A percentile compares a stretch with the other conserved stretches of the same genome.
These are phyloP conservation scores for Botryosphaeria agaves DNA, from an alignment of 2,329 filamentous ascomycete species.

Conservation along the genomic window DNA sequence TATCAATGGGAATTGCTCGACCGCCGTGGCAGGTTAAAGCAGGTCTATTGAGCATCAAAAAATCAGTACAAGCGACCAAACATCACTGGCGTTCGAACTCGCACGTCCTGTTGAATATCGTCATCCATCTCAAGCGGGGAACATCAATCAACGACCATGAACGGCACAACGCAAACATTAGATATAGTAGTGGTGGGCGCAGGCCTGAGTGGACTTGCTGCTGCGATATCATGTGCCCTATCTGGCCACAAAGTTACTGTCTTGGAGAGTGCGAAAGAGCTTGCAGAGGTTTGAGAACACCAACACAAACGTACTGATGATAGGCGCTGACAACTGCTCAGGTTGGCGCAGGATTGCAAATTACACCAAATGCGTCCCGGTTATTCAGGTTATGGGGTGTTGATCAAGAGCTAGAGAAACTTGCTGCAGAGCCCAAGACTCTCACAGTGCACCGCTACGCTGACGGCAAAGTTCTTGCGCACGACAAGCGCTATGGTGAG, in stretches of 20 bases:
- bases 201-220: conserved; percentile 14
- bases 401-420: conserved; percentile 20
- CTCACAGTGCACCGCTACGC: conserved; percentile 37
- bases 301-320: not conserved
- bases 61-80: no score
- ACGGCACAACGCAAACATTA: conserved; percentile 2
- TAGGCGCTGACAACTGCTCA: conserved; percentile 7
- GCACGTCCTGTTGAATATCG: no score
- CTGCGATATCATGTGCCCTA: conserved; percentile 14
- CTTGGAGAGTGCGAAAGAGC: conserved; percentile 9
- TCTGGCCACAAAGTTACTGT: conserved; percentile 15
- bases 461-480: conserved; percentile 28
- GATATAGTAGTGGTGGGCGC: conserved; percentile 16
- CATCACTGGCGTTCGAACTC: no score
- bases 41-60: no score
- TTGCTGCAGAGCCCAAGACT: conserved; percentile 26
- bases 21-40: no score
- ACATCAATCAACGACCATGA: not conserved
- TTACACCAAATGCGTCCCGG: conserved; percentile 32
- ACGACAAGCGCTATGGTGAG: conserved; percentile 33
- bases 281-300: not conserved
- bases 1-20: no score
- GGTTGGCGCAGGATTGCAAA: conserved; percentile 36
- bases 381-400: conserved; percentile 35
- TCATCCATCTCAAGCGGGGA: not conserved